Evolutionary conservation across 2,329 filamentous ascomycete genomes (phyloP), one percentile per base, ranked within the genome.

Genomic region (Hypoxylon sp.): DNA sequence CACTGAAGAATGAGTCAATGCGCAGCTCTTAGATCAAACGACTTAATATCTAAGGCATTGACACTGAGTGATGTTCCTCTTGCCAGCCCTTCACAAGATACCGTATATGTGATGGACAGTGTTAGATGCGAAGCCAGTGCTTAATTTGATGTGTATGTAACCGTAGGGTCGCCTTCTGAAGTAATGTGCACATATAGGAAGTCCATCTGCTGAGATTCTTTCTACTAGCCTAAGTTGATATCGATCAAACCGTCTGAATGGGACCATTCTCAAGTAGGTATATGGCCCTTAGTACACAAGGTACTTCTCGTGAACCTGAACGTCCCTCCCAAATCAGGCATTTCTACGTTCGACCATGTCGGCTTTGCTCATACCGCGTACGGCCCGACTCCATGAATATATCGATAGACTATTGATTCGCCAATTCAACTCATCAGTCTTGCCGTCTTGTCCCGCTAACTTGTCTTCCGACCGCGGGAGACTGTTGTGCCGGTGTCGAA

Each of bases 401-500:
- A 29, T 48, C 46, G 24, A 31, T 48, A 26, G 48, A 10, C 47
- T 14, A 9, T 35, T 29, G 14, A 4, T 22, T 10, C 17, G 11
- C 39, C 17, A n/a, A 22, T 17, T 33, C 31, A 17, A 17, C 13
- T 39, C 5, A 10, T 48, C 48, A 48, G 17, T 22, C 39, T 37
- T 33, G 33, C 65, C 60, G 73, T 67, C 74, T 77, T 22, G 71
- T 55, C 10, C 55, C 46, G 35, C 67, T 39, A 42, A 64, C 51
- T 61, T 71, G 68, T 58, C 78, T 78, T 59, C 70, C 70, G 13
- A 70, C 68, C 2, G 75, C 64, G 53, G 72, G 37, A 17, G 72
- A 44, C 67, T 72, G 65, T 65, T 74, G 73, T 17, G 75, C 68
- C 6, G 73, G 72, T 46, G 72, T 76, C 35, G 77, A 72, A 63